Base-by-base conservation (phyloP, 306 rosid genomes). In the Cercis canadensis region DNA sequence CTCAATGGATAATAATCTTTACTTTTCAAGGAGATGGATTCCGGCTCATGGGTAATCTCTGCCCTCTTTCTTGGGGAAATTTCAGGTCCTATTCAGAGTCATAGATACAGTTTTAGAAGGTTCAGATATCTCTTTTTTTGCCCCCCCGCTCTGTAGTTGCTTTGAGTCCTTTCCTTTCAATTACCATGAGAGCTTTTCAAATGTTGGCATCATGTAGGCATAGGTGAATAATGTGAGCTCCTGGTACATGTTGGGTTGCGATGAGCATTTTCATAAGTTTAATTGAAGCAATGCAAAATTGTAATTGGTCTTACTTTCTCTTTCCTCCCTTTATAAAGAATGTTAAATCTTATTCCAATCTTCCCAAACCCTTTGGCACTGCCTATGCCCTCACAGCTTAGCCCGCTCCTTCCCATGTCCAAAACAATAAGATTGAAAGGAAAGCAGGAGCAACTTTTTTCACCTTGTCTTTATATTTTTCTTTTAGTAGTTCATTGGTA, bases 171-270 rank as follows among this genome's bases (percentile, higher is more conserved):
- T 80, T 65, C 33, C 52, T 65, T 77, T 78, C 64, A 41, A 78
- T 70, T 44, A 68, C 44, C 76, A 59, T 82, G 70, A 67, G 82
- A 68, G 78, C 47, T 72, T 71, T 76, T 56, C 72, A 75, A 77
- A 58, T 74, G 69, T 83, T 80, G 81, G 67, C 74, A 75, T 62
- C 70, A 71, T 84, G 80, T 80, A 70, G 83, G 72, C 67, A 60
- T 47, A 70, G 46, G 71, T 69, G 81, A 77, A 77, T 85, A 81
- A 76, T 71, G 57, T 81, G 54, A 79, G 65, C 75, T 80, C 73
- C 61, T 52, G 62, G 52, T 67, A 79, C 39, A 74, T 73, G 77
- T 84, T 84, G 74, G 80, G 82, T 79, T 84, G 76, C 80, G 49
- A 57, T 74, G 67, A 57, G 69, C 54, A 57, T 82, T 65, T 82